Percentiles rank a stretch among this genome's conserved stretches.
Evolutionary conservation across 805 yeast species (phyloP).

Genomic region (Zygotorulaspora chibaensis): DNA sequence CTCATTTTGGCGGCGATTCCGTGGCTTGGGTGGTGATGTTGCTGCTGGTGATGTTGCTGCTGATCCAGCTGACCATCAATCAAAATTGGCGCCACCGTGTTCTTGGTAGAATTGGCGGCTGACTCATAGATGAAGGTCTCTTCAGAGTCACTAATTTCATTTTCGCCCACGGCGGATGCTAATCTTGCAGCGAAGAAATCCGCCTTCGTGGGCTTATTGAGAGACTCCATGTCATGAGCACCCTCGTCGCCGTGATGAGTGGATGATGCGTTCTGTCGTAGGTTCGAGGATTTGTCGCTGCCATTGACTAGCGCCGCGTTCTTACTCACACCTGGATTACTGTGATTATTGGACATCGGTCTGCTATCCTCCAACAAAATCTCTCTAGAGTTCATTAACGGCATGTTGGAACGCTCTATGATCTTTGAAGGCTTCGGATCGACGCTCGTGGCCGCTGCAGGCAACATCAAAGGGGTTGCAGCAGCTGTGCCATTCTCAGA

Average conservation of each 20-base stretch:
- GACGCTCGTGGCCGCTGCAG: conserved; percentile 6
- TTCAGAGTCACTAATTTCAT: conserved; percentile 80
- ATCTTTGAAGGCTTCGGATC: conserved; percentile 13
- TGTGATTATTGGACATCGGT: conserved; percentile 11
- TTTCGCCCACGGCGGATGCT: conserved; percentile 92
- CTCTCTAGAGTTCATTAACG: conserved; percentile 27
- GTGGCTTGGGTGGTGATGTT: conserved; percentile 15
- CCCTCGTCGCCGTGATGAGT: conserved; percentile 2
- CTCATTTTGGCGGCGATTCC: conserved; percentile 34
- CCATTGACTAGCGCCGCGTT: background rate
- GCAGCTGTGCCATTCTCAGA: conserved; percentile 9
- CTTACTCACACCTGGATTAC: conserved; percentile 5
- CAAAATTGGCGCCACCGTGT: conserved; percentile 24
- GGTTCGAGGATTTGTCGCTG: conserved; percentile 5
- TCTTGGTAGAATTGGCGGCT: conserved; percentile 33
- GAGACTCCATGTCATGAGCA: conserved; percentile 9
- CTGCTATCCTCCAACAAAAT: conserved; percentile 19
- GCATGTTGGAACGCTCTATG: conserved; percentile 25
- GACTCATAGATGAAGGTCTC: conserved; percentile 94
- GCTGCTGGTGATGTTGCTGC: conserved; percentile 11
- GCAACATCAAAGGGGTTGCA: conserved; percentile 10
- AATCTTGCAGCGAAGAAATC: conserved; percentile 92
- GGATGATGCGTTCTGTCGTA: conserved; percentile 8
- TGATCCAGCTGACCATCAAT: conserved; percentile 8
- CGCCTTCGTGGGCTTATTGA: conserved; percentile 55